Conservation (phyloP, 2,329 filamentous ascomycete species). For the Orbilia ellipsospora region DNA sequence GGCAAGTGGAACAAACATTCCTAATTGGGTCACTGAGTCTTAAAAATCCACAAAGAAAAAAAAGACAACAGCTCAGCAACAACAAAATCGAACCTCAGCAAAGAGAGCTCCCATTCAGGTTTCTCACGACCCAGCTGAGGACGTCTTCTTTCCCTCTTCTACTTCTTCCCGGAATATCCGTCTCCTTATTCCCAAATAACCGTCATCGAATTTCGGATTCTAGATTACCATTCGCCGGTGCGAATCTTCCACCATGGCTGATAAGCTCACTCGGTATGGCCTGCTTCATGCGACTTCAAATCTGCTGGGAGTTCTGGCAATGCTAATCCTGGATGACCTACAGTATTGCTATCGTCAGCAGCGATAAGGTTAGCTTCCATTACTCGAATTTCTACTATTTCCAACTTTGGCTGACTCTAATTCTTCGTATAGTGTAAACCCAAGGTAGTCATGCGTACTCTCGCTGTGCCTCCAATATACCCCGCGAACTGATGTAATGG, state of each 20-base stretch:
- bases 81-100: conserved; percentile 38
- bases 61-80: conserved; percentile 56
- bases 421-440: conserved; percentile 79
- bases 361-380: conserved; percentile 81
- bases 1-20: conserved; percentile 43
- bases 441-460: conserved; percentile 69
- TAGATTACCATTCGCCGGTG: conserved; percentile 16
- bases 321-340: conserved; percentile 48
- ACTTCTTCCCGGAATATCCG: conserved; percentile 8
- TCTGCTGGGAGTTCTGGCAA: not conserved
- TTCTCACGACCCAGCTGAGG: conserved; percentile 8
- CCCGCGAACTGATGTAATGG: conserved; percentile 29
- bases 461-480: conserved; percentile 22
- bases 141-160: conserved; percentile 11
- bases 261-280: conserved; percentile 93
- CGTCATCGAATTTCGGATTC: not conserved
- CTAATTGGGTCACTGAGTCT: conserved; percentile 6
- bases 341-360: conserved; percentile 98
- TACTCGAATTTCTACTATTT: not conserved
- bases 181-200: not conserved
- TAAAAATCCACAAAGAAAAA: conserved; percentile 55
- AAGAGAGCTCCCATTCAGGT: conserved; percentile 31
- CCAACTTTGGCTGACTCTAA: conserved; percentile 60
- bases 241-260: conserved; percentile 72
- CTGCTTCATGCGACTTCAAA: conserved; percentile 29